Evolutionary conservation across 2,329 filamentous ascomycete species (phyloP).

Genomic region (Colletotrichum sp.): DNA sequence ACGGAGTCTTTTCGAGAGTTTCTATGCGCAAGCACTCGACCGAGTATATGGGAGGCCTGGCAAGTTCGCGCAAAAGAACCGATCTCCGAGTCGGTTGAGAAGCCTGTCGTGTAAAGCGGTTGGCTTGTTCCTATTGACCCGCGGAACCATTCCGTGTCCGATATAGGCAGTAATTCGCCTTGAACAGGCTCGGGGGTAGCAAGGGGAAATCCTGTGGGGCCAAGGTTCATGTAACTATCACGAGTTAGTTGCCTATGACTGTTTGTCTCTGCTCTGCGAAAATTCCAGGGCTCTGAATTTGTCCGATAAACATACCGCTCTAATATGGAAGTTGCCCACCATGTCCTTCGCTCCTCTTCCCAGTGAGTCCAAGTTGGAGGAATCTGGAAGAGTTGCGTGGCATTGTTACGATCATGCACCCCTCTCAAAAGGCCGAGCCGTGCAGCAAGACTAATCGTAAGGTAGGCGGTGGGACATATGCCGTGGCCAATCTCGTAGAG

Average conservation of each 20-base stretch:
- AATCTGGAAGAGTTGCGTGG: slow-evolving; percentile 29
- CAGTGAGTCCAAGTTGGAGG: slow-evolving; percentile 30
- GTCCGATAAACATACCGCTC: slow-evolving; percentile 30
- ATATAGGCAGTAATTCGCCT: slow-evolving; percentile 30
- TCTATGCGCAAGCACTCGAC: slow-evolving; percentile 30
- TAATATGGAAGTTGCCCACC: slow-evolving; percentile 36
- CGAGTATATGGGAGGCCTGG: slow-evolving; percentile 35
- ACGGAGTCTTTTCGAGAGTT: neutral
- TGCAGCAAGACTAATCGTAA: slow-evolving; percentile 28
- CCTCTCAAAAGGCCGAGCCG: slow-evolving; percentile 23
- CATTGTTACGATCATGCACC: slow-evolving; percentile 27
- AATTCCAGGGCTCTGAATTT: neutral
- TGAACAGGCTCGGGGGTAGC: slow-evolving; percentile 28
- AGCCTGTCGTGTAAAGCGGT: slow-evolving; percentile 19
- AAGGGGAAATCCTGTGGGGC: slow-evolving; percentile 26
- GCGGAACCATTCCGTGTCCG: slow-evolving; percentile 30
- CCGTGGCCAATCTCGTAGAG: slow-evolving; percentile 38
- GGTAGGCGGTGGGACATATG: slow-evolving; percentile 35
- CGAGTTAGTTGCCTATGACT: neutral
- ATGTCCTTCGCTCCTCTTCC: slow-evolving; percentile 36
- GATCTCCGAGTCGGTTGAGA: slow-evolving; percentile 14
- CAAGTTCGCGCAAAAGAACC: slow-evolving; percentile 32
- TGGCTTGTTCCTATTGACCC: slow-evolving; percentile 30
- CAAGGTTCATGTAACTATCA: slow-evolving; percentile 25
- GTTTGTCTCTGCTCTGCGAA: neutral